Percentiles rank a stretch among this genome's conserved stretches.
Conservation (phyloP, 2,329 filamentous ascomycete genomes). For the Ophioceras dolichostomum region DNA sequence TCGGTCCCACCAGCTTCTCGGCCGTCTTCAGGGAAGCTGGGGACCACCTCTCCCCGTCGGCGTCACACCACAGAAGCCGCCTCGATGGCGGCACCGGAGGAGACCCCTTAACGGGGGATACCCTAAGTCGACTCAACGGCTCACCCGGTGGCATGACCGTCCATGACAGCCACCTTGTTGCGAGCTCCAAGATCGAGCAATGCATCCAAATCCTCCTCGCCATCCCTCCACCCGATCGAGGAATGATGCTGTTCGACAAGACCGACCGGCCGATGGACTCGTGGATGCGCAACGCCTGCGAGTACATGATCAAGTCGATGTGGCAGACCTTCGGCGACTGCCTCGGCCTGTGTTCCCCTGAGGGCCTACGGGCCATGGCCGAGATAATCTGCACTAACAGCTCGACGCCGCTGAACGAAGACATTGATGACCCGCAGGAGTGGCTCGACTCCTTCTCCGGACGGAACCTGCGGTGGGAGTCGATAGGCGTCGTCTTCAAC, state of each 20-base stretch:
- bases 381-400: slow-evolving; percentile 1
- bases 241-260: neutral
- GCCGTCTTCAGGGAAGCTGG: slow-evolving; percentile 3
- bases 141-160: neutral
- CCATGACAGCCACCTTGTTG: neutral
- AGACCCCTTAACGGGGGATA: neutral
- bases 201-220: neutral
- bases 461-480: slow-evolving; percentile 2
- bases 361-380: neutral
- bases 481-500: slow-evolving; percentile 1
- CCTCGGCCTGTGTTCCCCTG: neutral
- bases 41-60: neutral
- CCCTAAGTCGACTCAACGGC: neutral
- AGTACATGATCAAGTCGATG: slow-evolving; percentile 1
- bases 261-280: slow-evolving; percentile 2
- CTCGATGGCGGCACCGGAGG: neutral
- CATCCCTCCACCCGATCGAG: neutral
- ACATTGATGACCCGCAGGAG: neutral
- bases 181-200: neutral
- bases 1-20: slow-evolving; percentile 4
- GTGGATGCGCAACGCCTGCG: neutral
- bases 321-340: neutral
- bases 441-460: slow-evolving; percentile 3
- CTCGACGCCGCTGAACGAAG: neutral
- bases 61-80: neutral